A percentile compares a stretch with the other conserved stretches of the same genome.
These are phyloP conservation scores for Crucibulum laeve DNA, from an alignment of 768 basidiomycete genomes.

Conservation along the genomic window DNA sequence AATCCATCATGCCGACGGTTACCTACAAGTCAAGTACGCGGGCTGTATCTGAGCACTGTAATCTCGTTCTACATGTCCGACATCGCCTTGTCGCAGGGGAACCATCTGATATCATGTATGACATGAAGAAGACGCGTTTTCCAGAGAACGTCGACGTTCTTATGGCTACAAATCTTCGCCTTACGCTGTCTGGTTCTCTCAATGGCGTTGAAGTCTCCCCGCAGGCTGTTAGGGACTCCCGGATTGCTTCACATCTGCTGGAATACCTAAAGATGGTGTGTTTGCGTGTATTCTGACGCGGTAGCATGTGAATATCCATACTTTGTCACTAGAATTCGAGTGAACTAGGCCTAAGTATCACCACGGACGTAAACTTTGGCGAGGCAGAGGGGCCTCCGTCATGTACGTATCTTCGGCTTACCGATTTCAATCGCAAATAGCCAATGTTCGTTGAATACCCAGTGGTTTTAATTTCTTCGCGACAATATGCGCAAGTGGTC, in stretches of 20 bases:
- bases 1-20: conserved; percentile 7
- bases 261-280: conserved; percentile 45
- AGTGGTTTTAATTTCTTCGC: conserved; percentile 38
- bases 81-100: conserved; percentile 35
- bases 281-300: conserved; percentile 4
- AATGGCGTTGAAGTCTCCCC: conserved; percentile 38
- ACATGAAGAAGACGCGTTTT: conserved; percentile 30
- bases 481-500: conserved; percentile 5
- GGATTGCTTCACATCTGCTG: conserved; percentile 43
- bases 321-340: conserved; percentile 45
- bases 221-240: conserved; percentile 41
- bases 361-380: conserved; percentile 51
- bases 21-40: conserved; percentile 30
- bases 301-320: neutral
- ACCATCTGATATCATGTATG: conserved; percentile 20
- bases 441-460: neutral
- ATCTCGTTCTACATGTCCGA: conserved; percentile 39
- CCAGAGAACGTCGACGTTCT: conserved; percentile 43
- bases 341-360: conserved; percentile 50
- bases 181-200: conserved; percentile 51
- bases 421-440: neutral
- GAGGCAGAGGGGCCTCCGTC: conserved; percentile 35
- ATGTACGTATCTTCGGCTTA: conserved; percentile 24
- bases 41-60: conserved; percentile 37
- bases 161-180: conserved; percentile 40